Base-by-base conservation (phyloP, 1,284 basidiomycete species). In the Cryptococcus depauperatus region DNA sequence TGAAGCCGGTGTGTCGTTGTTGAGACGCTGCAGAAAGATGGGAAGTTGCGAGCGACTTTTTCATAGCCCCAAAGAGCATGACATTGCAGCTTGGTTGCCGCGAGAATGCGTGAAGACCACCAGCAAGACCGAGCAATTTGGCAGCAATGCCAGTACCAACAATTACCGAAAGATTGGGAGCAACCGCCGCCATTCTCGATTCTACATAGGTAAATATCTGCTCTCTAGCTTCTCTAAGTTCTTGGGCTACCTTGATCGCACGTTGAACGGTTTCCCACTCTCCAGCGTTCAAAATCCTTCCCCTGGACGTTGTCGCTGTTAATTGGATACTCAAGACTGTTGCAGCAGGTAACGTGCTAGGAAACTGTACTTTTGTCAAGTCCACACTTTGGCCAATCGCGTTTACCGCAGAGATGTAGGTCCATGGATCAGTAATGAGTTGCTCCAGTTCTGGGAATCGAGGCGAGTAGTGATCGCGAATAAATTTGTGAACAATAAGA, bases 161-260 rank as follows among this genome's bases (percentile, higher is more conserved):
- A 68, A 99, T 93, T 65, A 87, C 85, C 59, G 89, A 93, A 64
- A 99, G 81, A 70, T 99, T 99, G 55, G 95, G 95, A 51, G 93
- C 92, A 60, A 99, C 84, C 43, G 92, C 81, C 72, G 88, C 87
- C 88, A 99, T 98, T 70, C 95, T 81, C 62, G 90, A 95, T 76
- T 95, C 93, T 69, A 99, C 95, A 76, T 97, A 98, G 75, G 86
- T 82, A 73, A 98, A 91, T 58, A 98, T 98, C 81, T 89, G 85
- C 73, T 86, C 86, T 40, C 91, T 80, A 1, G 87, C 85, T 53
- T 85, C 82, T 59, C 96, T 87, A 22, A 99, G 73, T 45, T 84
- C 78, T 58, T 85, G 84, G 6, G 90, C 88, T 46, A 96, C 79
- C 55, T 86, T 82, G 62, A 88, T 89, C 3, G 93, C 93, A 35